phyloP scores from a whole-genome alignment of 108 stramenopile genomes.

The Fistulifera pelliculosa region DNA sequence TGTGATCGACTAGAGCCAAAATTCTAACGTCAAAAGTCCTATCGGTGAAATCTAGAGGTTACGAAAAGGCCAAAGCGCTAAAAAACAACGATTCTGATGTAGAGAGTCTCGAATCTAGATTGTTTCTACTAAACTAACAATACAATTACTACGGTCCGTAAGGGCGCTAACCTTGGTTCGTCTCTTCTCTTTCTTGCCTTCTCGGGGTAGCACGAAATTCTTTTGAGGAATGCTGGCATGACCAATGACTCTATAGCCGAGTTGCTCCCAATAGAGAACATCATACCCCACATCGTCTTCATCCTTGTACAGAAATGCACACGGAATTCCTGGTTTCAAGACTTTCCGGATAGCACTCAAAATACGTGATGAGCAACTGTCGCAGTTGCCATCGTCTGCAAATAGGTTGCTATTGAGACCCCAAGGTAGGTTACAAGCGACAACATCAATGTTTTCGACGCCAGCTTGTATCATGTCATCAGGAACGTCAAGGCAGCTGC shows the following conservation, averaged over 20 bases:
- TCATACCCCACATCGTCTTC: too few relatives aligned
- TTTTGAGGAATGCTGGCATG: slow-evolving; percentile 2
- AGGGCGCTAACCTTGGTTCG: not conserved
- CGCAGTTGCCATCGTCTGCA: not conserved
- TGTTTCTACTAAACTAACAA: slow-evolving; percentile 1
- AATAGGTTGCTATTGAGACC: slow-evolving; percentile 12
- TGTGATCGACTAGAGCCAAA: too few relatives aligned
- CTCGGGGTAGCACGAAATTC: not conserved
- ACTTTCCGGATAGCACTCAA: not conserved
- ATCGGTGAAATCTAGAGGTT: too few relatives aligned
- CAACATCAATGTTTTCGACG: slow-evolving; percentile 26
- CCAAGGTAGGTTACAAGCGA: slow-evolving; percentile 63
- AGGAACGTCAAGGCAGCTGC: not conserved
- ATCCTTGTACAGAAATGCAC: too few relatives aligned
- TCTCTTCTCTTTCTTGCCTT: not conserved
- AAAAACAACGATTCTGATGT: too few relatives aligned
- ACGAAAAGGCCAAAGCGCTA: too few relatives aligned
- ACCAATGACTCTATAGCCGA: not conserved
- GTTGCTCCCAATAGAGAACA: not conserved
- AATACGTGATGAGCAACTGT: not conserved
- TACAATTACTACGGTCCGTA: not conserved
- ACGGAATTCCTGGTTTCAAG: too few relatives aligned
- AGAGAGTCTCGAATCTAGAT: too few relatives aligned
- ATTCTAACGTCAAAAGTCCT: too few relatives aligned
- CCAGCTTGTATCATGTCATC: not conserved